Evolutionary conservation across 768 basidiomycete genomes (phyloP), one percentile per base, ranked within the genome.

Genomic region (Terana coerulea): DNA sequence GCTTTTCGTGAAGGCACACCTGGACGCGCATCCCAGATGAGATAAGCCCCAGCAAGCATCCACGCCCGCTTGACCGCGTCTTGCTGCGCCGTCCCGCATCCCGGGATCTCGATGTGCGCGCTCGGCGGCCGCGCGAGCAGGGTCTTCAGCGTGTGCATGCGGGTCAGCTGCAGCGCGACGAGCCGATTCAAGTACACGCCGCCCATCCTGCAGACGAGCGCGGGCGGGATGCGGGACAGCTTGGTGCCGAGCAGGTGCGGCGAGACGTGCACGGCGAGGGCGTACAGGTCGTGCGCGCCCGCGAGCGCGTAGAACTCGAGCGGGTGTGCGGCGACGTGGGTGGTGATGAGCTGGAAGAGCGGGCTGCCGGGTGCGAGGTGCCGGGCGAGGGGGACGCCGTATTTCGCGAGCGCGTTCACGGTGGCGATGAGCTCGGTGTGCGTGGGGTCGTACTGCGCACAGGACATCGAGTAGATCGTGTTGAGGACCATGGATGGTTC

Each of bases 281-380:
- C 59, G 34, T 72, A 56, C 12, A 78, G 62, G 30, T 63, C 49
- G 57, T 67, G 51, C n/a, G 54, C 46, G 12, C 64, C 72, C 1
- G 74, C 77, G 14, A 77, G 64, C 0, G 73, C 61, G 58, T 75
- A 80, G 1, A 75, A 56, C 2, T 73, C 67, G 19, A 77, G 58
- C 4, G 75, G 72, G 17, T 48, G 55, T 15, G 66, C 52, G 7
- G 67, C 72, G 10, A 72, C 68, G 37, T 62, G 61, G 1, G 66
- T 61, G 29, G 72, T 64, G 41, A 75, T 55, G 25, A 71, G 60
- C 12, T 50, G 39, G 59, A 67, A 68, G 5, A 72, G 59, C 12
- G 67, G 69, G 4, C 59, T 61, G 11, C 44, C 40, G 9, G 66
- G 66, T 1, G 57, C 34, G 48, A 74, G 60, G 50, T 65, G 59